Evolutionary conservation across 768 basidiomycete species (phyloP).

Genomic region (Leccinum rimulosum): DNA sequence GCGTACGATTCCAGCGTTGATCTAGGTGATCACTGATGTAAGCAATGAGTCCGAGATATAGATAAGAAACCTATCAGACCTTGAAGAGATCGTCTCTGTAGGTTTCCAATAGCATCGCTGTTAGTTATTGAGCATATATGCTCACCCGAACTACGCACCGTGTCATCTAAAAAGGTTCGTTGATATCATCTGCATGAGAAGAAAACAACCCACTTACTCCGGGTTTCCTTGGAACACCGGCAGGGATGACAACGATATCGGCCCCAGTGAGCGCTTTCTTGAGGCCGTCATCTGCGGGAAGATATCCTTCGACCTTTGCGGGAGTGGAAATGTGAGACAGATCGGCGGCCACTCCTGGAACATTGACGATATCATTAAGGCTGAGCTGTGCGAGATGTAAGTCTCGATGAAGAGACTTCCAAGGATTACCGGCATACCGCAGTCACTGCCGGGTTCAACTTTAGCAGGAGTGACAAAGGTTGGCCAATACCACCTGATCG

Average conservation of each 20-base stretch:
- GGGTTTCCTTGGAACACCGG: slow-evolving; percentile 94
- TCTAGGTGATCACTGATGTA: slow-evolving; percentile 44
- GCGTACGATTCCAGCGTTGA: slow-evolving; percentile 96
- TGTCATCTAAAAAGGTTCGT: slow-evolving; percentile 41
- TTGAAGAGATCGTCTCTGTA: slow-evolving; percentile 93
- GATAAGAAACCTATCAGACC: slow-evolving; percentile 40
- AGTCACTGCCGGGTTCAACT: slow-evolving; percentile 77
- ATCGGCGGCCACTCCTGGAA: slow-evolving; percentile 96
- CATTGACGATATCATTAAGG: slow-evolving; percentile 95
- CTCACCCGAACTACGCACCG: slow-evolving; percentile 35
- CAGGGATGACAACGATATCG: slow-evolving; percentile 91
- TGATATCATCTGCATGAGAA: neutral
- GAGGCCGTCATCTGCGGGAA: slow-evolving; percentile 77
- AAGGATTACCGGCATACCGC: slow-evolving; percentile 44
- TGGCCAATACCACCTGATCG: slow-evolving; percentile 90
- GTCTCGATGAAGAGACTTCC: neutral
- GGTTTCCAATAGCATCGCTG: neutral
- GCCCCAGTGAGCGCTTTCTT: slow-evolving; percentile 82
- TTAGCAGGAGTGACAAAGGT: slow-evolving; percentile 89
- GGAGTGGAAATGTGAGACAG: slow-evolving; percentile 91
- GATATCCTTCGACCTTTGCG: slow-evolving; percentile 79
- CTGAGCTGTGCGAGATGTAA: slow-evolving; percentile 51
- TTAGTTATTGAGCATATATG: slow-evolving; percentile 9
- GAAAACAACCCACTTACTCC: slow-evolving; percentile 53
- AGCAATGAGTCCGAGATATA: neutral